These are phyloP conservation scores for Plasmodium cynomolgi DNA, from an alignment of 169 alveolate species.

Conservation along the genomic window DNA sequence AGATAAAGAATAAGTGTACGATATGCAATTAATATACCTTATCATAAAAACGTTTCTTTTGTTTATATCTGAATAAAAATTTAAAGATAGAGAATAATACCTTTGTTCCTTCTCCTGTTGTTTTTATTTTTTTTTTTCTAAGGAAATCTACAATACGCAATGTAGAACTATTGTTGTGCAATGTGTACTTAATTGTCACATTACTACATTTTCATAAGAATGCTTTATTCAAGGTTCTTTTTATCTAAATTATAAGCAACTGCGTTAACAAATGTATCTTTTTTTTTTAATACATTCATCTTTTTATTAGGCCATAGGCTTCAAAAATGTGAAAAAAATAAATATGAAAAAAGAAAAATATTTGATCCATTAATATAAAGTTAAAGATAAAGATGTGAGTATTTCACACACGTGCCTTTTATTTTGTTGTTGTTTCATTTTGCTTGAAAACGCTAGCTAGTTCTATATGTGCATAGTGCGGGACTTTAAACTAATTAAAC, in stretches of 20 bases:
- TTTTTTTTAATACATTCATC: background rate
- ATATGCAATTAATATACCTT: background rate
- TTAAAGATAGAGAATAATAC: background rate
- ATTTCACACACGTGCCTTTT: background rate
- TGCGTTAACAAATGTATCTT: background rate
- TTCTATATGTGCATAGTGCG: background rate
- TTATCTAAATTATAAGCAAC: background rate
- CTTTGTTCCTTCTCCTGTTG: background rate
- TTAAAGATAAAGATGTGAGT: background rate
- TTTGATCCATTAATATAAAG: background rate
- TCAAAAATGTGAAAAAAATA: background rate
- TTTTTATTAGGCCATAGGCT: background rate
- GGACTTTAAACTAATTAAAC: background rate
- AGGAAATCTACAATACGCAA: background rate
- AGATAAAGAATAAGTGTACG: background rate
- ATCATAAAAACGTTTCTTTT: background rate
- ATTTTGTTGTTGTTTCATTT: background rate
- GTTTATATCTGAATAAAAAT: background rate
- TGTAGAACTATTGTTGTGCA: background rate
- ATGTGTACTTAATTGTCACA: background rate
- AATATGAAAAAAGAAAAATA: too few species aligned
- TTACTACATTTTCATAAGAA: background rate
- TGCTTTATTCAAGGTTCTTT: background rate
- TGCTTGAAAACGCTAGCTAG: background rate
- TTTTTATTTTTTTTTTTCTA: too few species aligned